These are phyloP conservation scores for Sporobolomyces roseus DNA, from an alignment of 768 basidiomycete genomes.

Conservation along the genomic window DNA sequence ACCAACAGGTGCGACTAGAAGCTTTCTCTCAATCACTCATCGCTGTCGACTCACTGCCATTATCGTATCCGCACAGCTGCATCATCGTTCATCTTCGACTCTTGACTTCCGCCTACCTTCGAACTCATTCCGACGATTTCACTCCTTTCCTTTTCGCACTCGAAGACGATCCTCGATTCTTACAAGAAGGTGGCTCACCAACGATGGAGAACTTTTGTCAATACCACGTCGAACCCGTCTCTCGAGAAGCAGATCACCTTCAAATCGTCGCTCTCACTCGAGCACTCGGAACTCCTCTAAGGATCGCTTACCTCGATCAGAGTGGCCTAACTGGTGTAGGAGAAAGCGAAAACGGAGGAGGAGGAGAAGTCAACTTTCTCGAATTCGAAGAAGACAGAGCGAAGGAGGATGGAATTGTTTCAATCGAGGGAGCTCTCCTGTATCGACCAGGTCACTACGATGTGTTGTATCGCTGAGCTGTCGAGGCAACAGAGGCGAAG, in stretches of 20 bases:
- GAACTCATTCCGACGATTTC: conserved; percentile 60
- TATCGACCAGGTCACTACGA: conserved; percentile 37
- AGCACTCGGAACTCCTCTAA: conserved; percentile 64
- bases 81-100: conserved; percentile 77
- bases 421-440: conserved; percentile 27
- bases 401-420: conserved; percentile 21
- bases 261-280: conserved; percentile 73
- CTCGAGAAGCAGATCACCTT: conserved; percentile 62
- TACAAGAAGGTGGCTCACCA: conserved; percentile 56
- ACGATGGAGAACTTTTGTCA: conserved; percentile 66
- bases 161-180: conserved; percentile 50
- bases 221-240: conserved; percentile 62
- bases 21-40: neutral
- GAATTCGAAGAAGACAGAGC: conserved; percentile 57
- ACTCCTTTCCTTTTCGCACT: conserved; percentile 72
- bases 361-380: conserved; percentile 60
- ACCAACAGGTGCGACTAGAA: conserved; percentile 30
- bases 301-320: conserved; percentile 78
- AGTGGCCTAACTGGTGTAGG: conserved; percentile 36
- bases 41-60: no score
- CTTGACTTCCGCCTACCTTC: conserved; percentile 77
- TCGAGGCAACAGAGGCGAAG: no score
- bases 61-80: conserved; percentile 58
- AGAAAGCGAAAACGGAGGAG: conserved; percentile 18
- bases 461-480: no score